Conservation (phyloP, 2,329 filamentous ascomycete species). For the Sclerotinia glacialis region DNA sequence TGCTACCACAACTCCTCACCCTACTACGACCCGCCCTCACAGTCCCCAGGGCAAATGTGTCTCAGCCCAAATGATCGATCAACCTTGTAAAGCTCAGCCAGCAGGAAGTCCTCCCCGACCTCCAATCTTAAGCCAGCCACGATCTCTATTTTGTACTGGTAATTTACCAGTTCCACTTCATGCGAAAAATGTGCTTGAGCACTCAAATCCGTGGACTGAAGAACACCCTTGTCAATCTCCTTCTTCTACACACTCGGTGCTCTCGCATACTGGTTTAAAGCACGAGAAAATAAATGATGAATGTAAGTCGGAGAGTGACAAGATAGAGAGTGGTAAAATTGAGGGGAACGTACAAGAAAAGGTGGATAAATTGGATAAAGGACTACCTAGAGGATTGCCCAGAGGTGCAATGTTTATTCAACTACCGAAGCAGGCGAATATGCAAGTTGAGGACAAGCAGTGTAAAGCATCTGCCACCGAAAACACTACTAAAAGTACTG, state of each 20-base stretch:
- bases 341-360: neutral
- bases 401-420: conserved; percentile 10
- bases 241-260: neutral
- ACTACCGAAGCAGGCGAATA: neutral
- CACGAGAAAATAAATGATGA: neutral
- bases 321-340: neutral
- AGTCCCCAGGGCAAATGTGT: neutral
- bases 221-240: neutral
- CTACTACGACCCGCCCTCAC: neutral
- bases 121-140: conserved; percentile 6
- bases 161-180: conserved; percentile 5
- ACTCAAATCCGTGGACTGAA: neutral
- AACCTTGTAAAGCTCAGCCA: neutral
- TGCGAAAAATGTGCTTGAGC: conserved; percentile 4
- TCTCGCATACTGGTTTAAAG: neutral
- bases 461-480: neutral
- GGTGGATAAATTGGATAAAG: conserved; percentile 7
- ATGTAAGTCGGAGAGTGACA: neutral
- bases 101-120: neutral
- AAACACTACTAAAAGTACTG: neutral
- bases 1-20: neutral
- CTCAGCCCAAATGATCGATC: neutral
- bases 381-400: neutral
- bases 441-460: neutral
- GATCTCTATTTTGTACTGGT: conserved; percentile 1